Evolutionary conservation across 495 filamentous ascomycete genomes (phyloP), one percentile per base, ranked within the genome.

Genomic region (Tuber borchii): DNA sequence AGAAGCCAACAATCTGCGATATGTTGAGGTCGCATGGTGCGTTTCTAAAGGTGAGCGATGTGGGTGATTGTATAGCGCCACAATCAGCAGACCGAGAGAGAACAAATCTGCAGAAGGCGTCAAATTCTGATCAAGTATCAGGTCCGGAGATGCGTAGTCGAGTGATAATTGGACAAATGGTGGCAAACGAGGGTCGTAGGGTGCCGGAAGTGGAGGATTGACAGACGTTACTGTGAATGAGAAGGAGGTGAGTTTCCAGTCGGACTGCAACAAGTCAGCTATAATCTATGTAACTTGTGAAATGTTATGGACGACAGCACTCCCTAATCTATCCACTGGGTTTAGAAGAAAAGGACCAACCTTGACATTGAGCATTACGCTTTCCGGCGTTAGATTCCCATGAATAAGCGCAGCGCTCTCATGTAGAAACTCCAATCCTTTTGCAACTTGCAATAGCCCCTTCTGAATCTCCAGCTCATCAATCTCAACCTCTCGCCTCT

Each of bases 401-500:
- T 99, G 95, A 2, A 98, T 92, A 39, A 98, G 86, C 0, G 92
- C 93, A 42, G 95, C 95, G 82, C 95, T 97, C 83, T 98, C 95
- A 80, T 99, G 95, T 31, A 99, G 86, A 80, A 99, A 99, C 84
- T 99, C 94, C 39, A 99, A 86, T 26, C 94, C 95, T 83, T 97
- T 97, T 77, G 92, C 93, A 56, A 98, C 88, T 84, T 99, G 95
- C 70, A 97, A 85, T 65, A 98, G 84, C 0, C 95, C 95, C 85
- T 98, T 98, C 83, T 98, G 95, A 78, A 98, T 95, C 83, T 99
- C 95, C 77, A 99, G 85, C 85, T 99, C 95, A 82, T 99, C 96
- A 75, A 99, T 94, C 82, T 98, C 95, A 2, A 97, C 78, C 81
- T 98, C 96, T 77, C 93, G 88, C 78, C 93, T 86, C 81, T 90